A percentile compares a stretch with the other conserved stretches of the same genome.
Conservation (phyloP, 2,329 filamentous ascomycete species). For the Boeremia lycopersici region DNA sequence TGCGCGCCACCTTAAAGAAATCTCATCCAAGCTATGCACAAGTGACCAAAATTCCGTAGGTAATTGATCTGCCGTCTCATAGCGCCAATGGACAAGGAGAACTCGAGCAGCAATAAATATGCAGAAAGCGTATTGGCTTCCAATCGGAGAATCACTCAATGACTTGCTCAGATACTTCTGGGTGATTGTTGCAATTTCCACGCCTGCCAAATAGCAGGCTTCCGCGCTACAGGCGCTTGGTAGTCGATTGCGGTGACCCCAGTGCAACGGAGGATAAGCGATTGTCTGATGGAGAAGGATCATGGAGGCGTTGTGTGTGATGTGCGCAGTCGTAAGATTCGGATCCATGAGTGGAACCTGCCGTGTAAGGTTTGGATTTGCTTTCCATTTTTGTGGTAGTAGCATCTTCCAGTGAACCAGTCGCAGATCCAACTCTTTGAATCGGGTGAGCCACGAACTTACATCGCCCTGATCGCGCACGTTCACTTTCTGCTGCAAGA, state of each 20-base stretch:
- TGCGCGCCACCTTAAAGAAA: conserved; percentile 20
- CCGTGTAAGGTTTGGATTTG: conserved; percentile 26
- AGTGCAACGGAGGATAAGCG: conserved; percentile 22
- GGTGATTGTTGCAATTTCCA: conserved; percentile 26
- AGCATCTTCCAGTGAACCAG: conserved; percentile 31
- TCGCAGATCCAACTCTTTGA: conserved; percentile 28
- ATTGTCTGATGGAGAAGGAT: conserved; percentile 26
- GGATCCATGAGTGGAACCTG: conserved; percentile 25
- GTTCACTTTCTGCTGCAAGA: conserved; percentile 27
- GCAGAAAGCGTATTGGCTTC: conserved; percentile 26
- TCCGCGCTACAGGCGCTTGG: conserved; percentile 24
- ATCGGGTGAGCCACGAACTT: conserved; percentile 26
- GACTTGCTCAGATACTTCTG: conserved; percentile 28
- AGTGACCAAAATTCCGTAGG: conserved; percentile 24
- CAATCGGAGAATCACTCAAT: conserved; percentile 13
- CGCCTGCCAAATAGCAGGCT: conserved; percentile 22
- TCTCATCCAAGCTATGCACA: conserved; percentile 26
- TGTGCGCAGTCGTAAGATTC: conserved; percentile 26
- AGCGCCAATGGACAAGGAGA: conserved; percentile 25
- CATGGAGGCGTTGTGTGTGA: conserved; percentile 27
- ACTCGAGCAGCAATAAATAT: conserved; percentile 29
- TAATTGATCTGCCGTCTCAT: conserved; percentile 11
- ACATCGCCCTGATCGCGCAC: conserved; percentile 21
- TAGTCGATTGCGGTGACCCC: conserved; percentile 18
- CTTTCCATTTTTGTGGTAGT: conserved; percentile 30